Conservation (phyloP, 306 rosid species). For the Delonix regia region DNA sequence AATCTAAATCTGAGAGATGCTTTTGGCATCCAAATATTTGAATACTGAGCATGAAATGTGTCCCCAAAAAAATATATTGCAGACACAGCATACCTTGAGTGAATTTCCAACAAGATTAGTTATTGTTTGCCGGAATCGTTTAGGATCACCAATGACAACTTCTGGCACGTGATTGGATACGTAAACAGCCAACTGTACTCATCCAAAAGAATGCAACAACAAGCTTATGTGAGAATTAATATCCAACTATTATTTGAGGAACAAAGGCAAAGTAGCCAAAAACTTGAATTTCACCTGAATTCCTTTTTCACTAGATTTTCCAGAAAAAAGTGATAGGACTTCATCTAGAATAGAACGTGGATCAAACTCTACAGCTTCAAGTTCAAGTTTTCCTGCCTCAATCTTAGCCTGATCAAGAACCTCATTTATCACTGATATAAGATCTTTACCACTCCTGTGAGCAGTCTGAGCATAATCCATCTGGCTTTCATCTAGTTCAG, state of each 20-base stretch:
- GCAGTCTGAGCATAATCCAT: slow-evolving; percentile 85
- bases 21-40: neutral
- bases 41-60: neutral
- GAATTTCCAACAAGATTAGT: slow-evolving; percentile 91
- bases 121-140: slow-evolving; percentile 86
- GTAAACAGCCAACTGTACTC: slow-evolving; percentile 84
- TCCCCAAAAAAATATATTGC: slow-evolving; percentile 17
- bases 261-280: slow-evolving; percentile 24
- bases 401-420: slow-evolving; percentile 98
- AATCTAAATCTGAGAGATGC: neutral
- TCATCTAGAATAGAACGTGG: slow-evolving; percentile 80
- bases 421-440: slow-evolving; percentile 86
- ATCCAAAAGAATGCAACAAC: slow-evolving; percentile 43
- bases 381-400: slow-evolving; percentile 93
- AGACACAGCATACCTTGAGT: slow-evolving; percentile 64
- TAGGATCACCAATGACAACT: slow-evolving; percentile 85
- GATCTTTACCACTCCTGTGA: slow-evolving; percentile 80
- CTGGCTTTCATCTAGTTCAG: slow-evolving; percentile 82
- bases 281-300: slow-evolving; percentile 68
- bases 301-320: slow-evolving; percentile 70
- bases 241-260: slow-evolving; percentile 25
- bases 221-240: slow-evolving; percentile 30
- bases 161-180: slow-evolving; percentile 80
- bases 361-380: slow-evolving; percentile 83
- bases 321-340: slow-evolving; percentile 71